phyloP scores from a whole-genome alignment of 176 grass and related monocot genomes.

The Alopecurus myosuroides region DNA sequence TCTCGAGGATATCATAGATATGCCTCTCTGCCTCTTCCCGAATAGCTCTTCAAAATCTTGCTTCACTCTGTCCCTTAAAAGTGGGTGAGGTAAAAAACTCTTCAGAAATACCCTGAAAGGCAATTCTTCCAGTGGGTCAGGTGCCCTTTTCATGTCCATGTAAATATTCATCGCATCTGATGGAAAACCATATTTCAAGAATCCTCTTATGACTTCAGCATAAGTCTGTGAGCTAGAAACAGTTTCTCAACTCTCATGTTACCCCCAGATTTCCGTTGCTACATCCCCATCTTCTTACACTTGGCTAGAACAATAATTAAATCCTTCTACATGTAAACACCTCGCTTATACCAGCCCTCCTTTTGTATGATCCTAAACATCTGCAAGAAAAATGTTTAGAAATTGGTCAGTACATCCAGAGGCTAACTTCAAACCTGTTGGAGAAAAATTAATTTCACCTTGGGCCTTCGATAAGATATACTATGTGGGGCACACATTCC shows the following conservation, averaged over 20 bases:
- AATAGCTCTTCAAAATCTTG: constrained; percentile 91
- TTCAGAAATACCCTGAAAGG: constrained; percentile 91
- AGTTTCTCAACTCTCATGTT: constrained; percentile 73
- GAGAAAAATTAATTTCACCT: too few species aligned
- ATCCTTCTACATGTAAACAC: constrained; percentile 91
- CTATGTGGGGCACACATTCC: too few species aligned
- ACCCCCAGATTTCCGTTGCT: constrained; percentile 75
- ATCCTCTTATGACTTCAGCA: constrained; percentile 88
- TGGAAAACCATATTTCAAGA: constrained; percentile 84
- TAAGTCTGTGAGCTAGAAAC: constrained; percentile 87
- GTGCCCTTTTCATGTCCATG: constrained; percentile 83
- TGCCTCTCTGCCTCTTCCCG: too few species aligned
- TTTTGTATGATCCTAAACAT: constrained; percentile 91
- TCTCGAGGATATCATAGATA: constrained; percentile 97
- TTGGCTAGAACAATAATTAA: constrained; percentile 84
- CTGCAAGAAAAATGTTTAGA: constrained; percentile 35
- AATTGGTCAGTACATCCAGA: background rate
- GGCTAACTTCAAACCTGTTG: too few species aligned
- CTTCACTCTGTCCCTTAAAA: constrained; percentile 89
- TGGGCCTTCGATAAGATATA: too few species aligned
- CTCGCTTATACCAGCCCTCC: constrained; percentile 93
- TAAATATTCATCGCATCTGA: constrained; percentile 98
- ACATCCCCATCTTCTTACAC: constrained; percentile 89
- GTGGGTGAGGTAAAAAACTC: constrained; percentile 78
- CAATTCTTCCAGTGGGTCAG: constrained; percentile 74